Conservation (phyloP, 768 basidiomycete genomes). For the Boletus speciosus region DNA sequence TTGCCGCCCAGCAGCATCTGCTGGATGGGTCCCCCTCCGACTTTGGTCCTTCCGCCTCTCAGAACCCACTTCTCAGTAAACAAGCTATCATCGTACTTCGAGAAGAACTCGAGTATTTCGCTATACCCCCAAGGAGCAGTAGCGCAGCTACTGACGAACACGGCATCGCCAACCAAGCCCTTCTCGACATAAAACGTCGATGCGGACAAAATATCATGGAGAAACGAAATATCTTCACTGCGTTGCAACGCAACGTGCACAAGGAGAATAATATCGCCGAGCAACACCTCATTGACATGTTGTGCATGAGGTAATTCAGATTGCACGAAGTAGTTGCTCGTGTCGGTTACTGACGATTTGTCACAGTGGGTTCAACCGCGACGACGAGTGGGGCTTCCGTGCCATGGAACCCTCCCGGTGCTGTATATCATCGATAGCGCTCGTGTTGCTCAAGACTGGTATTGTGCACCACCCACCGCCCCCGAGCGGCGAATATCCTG, state of each 20-base stretch:
- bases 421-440: constrained; percentile 97
- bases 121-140: constrained; percentile 77
- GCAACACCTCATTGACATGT: constrained; percentile 99
- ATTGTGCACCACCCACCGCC: constrained; percentile 65
- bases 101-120: constrained; percentile 98
- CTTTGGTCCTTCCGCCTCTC: constrained; percentile 60
- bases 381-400: constrained; percentile 98
- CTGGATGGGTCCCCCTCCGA: constrained; percentile 60
- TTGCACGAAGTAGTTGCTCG: constrained; percentile 1
- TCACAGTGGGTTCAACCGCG: constrained; percentile 82
- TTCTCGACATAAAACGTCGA: constrained; percentile 78
- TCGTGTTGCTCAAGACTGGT: constrained; percentile 96
- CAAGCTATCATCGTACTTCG: constrained; percentile 98
- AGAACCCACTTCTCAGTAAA: constrained; percentile 91
- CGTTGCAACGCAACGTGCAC: constrained; percentile 96
- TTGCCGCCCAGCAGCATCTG: constrained; percentile 75
- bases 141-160: constrained; percentile 65
- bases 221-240: constrained; percentile 92
- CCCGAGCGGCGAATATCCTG: constrained; percentile 60
- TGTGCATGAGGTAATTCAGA: constrained; percentile 87
- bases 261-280: constrained; percentile 99
- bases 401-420: constrained; percentile 94
- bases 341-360: constrained; percentile 8
- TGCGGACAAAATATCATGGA: constrained; percentile 88
- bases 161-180: constrained; percentile 73